A percentile compares a stretch with the other conserved stretches of the same genome.
Evolutionary conservation across 768 basidiomycete species (phyloP).

Genomic region (Tephrocybe sp.): DNA sequence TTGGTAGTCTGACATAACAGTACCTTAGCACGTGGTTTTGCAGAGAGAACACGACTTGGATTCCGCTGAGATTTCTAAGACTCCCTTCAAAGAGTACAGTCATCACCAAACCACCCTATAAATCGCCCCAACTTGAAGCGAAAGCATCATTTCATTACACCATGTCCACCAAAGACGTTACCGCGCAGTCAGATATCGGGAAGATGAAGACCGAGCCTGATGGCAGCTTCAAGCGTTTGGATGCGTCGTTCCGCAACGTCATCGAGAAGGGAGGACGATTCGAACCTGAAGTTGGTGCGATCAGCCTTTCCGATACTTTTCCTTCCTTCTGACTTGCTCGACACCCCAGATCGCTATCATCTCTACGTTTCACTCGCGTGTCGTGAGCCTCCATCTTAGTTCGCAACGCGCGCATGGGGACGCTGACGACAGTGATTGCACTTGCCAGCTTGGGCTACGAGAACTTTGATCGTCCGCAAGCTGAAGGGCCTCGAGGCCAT

Average conservation of each 20-base stretch:
- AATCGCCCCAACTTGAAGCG: background rate
- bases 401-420: conserved; percentile 2
- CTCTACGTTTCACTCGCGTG: conserved; percentile 89
- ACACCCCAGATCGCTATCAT: conserved; percentile 76
- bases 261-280: conserved; percentile 62
- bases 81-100: conserved; percentile 6
- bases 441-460: conserved; percentile 83
- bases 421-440: conserved; percentile 5
- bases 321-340: background rate
- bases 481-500: conserved; percentile 89
- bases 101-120: background rate
- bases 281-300: conserved; percentile 73
- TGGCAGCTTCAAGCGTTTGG: conserved; percentile 54
- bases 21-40: conserved; percentile 8
- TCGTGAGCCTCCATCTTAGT: conserved; percentile 45
- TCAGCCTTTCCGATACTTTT: background rate
- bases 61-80: conserved; percentile 4
- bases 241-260: conserved; percentile 52
- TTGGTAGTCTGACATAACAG: conserved; percentile 6
- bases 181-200: conserved; percentile 47
- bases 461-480: conserved; percentile 84
- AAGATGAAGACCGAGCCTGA: conserved; percentile 48
- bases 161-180: conserved; percentile 29
- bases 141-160: conserved; percentile 2
- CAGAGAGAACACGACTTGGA: background rate